These are phyloP conservation scores for Prunus mongolica DNA, from an alignment of 306 rosid genomes.

Conservation along the genomic window DNA sequence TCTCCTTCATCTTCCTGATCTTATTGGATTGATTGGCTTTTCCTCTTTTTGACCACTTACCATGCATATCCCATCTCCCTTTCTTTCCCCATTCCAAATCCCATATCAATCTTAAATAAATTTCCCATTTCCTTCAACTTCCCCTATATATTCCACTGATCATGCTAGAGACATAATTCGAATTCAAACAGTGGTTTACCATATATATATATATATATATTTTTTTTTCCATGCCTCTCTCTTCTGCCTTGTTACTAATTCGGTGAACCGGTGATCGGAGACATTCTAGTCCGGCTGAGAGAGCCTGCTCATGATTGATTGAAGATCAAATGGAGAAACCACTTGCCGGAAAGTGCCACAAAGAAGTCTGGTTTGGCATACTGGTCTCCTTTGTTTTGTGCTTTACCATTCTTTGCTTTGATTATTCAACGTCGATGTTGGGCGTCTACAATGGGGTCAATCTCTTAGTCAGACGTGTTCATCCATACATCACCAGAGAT, in stretches of 20 bases:
- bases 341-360: conserved; percentile 23
- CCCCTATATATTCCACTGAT: not conserved
- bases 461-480: conserved; percentile 10
- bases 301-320: not conserved
- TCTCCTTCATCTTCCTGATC: not conserved
- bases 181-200: not conserved
- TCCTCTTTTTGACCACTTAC: not conserved
- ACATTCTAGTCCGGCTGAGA: not conserved
- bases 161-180: not conserved
- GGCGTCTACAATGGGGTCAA: conserved; percentile 17
- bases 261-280: not conserved
- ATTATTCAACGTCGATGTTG: conserved; percentile 30
- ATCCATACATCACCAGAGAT: conserved; percentile 22
- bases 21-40: not conserved
- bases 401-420: conserved; percentile 30
- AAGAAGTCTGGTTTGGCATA: conserved; percentile 37
- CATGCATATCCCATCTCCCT: not conserved
- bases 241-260: not conserved
- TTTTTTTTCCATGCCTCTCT: not conserved
- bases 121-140: not conserved
- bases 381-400: conserved; percentile 37
- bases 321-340: conserved; percentile 10
- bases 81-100: not conserved
- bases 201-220: too few species aligned
- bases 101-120: not conserved